Percentiles rank a stretch among this genome's conserved stretches.
Conservation (phyloP, 75 land plant species). For the Gnetum montanum region DNA sequence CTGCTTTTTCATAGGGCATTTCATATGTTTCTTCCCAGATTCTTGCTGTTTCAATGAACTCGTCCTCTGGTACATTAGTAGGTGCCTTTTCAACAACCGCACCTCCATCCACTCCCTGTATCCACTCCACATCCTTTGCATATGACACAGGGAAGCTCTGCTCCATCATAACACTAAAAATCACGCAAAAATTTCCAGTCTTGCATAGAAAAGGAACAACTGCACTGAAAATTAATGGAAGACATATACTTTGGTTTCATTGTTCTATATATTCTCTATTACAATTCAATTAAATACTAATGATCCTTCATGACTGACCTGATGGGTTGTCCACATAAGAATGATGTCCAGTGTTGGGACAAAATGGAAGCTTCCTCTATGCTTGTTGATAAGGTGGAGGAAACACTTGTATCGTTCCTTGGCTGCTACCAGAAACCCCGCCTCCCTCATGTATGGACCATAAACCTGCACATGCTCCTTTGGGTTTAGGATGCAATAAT, state of each 20-base stretch:
- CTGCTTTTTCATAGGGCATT: conserved; percentile 78
- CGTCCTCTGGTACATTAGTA: conserved; percentile 20
- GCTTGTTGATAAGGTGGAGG: conserved; percentile 32
- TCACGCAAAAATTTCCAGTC: background rate
- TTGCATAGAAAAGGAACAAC: background rate
- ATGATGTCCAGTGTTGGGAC: conserved; percentile 73
- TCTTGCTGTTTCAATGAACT: conserved; percentile 38
- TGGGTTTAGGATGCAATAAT: no score
- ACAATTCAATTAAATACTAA: no score
- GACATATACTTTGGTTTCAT: no score
- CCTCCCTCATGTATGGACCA: conserved; percentile 51
- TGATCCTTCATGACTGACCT: no score
- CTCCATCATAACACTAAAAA: no score
- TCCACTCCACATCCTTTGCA: conserved; percentile 34
- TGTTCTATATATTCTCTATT: no score
- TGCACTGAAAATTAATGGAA: background rate
- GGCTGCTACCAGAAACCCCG: conserved; percentile 58
- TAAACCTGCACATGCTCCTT: conserved; percentile 30
- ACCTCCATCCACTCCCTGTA: conserved; percentile 35
- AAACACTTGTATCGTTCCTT: conserved; percentile 64
- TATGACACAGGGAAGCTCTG: conserved; percentile 69
- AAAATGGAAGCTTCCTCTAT: conserved; percentile 13
- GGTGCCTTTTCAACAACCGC: conserved; percentile 23
- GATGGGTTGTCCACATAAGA: conserved; percentile 73
- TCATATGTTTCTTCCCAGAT: conserved; percentile 66